Conservation (phyloP, 768 basidiomycete genomes). For the Infundibulicybe gibba region DNA sequence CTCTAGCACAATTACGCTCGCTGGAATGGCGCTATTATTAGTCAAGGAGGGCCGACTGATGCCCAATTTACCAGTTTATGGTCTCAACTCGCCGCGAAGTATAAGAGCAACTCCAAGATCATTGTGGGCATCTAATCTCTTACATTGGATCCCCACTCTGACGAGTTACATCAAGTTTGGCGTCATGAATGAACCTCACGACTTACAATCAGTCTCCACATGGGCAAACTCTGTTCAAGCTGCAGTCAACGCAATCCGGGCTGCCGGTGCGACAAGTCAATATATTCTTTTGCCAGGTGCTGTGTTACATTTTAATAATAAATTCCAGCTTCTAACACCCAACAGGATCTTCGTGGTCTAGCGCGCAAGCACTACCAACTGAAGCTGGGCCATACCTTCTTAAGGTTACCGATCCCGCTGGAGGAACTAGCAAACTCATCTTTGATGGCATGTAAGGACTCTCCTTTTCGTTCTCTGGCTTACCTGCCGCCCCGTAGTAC, state of each 20-base stretch:
- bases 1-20: neutral
- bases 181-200: conserved; percentile 61
- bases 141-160: neutral
- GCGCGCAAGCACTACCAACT: conserved; percentile 30
- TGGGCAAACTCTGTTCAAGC: conserved; percentile 51
- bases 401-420: conserved; percentile 37
- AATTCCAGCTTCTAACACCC: neutral
- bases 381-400: conserved; percentile 42
- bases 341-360: conserved; percentile 23
- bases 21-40: conserved; percentile 33
- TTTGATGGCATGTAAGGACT: conserved; percentile 33
- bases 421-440: conserved; percentile 38
- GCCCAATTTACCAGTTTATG: conserved; percentile 49
- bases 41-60: conserved; percentile 55
- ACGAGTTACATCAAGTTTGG: conserved; percentile 14
- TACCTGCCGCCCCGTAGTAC: conserved; percentile 25
- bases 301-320: too few species aligned
- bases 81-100: conserved; percentile 47
- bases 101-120: conserved; percentile 34
- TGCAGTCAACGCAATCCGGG: conserved; percentile 57
- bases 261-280: conserved; percentile 50
- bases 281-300: conserved; percentile 54
- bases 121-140: conserved; percentile 31
- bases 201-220: conserved; percentile 34
- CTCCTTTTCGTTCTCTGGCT: neutral